Percentiles rank a stretch among this genome's conserved stretches.
phyloP scores from a whole-genome alignment of 805 yeast species.

The Starmerella roubikii region DNA sequence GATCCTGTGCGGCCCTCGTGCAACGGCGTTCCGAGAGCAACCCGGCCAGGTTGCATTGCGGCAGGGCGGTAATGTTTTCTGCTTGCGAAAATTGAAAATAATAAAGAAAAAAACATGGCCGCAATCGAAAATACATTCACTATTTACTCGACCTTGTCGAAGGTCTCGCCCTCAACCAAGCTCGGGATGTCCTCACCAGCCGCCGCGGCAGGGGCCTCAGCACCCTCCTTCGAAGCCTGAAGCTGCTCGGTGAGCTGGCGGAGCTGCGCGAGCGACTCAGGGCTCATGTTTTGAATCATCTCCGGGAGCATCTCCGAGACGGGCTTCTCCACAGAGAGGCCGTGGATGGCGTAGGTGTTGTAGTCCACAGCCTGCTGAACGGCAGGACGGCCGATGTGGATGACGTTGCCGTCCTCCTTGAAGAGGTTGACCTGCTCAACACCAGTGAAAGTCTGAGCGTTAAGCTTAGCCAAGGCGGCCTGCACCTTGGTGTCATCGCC shows the following conservation, averaged over 20 bases:
- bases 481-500: conserved; percentile 76
- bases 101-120: background rate
- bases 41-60: too few species aligned
- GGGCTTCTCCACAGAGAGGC: conserved; percentile 85
- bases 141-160: conserved; percentile 47
- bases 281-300: conserved; percentile 90
- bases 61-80: too few species aligned
- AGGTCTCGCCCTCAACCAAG: conserved; percentile 79
- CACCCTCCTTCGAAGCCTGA: conserved; percentile 40
- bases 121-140: background rate
- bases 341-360: conserved; percentile 91
- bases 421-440: conserved; percentile 96
- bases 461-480: conserved; percentile 74
- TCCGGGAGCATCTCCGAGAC: conserved; percentile 86
- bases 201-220: conserved; percentile 32
- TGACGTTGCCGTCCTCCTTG: conserved; percentile 89
- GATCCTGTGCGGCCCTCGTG: too few species aligned
- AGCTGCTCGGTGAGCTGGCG: conserved; percentile 80
- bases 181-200: conserved; percentile 42
- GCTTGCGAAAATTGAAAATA: too few species aligned
- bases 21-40: too few species aligned
- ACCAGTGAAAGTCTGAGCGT: conserved; percentile 76
- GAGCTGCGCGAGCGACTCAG: conserved; percentile 83
- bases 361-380: conserved; percentile 82
- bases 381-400: conserved; percentile 93